A percentile compares a stretch with the other conserved stretches of the same genome.
These are phyloP conservation scores for Stramenopiles sp. DNA, from an alignment of 352 stramenopile genomes.

Conservation along the genomic window DNA sequence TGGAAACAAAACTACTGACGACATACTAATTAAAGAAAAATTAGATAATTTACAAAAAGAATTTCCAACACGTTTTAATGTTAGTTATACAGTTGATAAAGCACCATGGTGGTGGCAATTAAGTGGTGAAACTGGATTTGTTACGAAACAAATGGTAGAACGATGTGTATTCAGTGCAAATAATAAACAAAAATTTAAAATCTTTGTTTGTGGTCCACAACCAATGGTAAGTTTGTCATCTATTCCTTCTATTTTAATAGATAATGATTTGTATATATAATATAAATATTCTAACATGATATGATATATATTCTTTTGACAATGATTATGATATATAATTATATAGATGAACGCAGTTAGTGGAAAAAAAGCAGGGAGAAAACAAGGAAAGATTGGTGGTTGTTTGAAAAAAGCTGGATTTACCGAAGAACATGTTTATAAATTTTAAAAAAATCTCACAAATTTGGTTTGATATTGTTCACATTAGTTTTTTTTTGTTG, in stretches of 20 bases:
- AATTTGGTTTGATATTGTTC: too few relatives aligned
- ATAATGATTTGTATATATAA: too few relatives aligned
- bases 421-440: slow-evolving; percentile 31
- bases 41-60: slow-evolving; percentile 25
- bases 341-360: too few relatives aligned
- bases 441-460: too few relatives aligned
- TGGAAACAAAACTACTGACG: slow-evolving; percentile 20
- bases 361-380: too few relatives aligned
- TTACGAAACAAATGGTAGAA: slow-evolving; percentile 27
- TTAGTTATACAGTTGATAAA: slow-evolving; percentile 29
- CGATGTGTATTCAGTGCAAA: slow-evolving; percentile 21
- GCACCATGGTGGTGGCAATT: slow-evolving; percentile 26
- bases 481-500: too few relatives aligned
- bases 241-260: too few relatives aligned
- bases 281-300: too few relatives aligned
- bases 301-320: too few relatives aligned
- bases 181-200: slow-evolving; percentile 22
- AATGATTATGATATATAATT: too few relatives aligned
- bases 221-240: slow-evolving; percentile 35
- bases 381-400: slow-evolving; percentile 27
- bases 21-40: slow-evolving; percentile 34
- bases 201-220: slow-evolving; percentile 40
- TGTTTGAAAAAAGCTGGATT: slow-evolving; percentile 34
- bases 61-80: slow-evolving; percentile 23
- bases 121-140: slow-evolving; percentile 26